Base-by-base conservation (phyloP, 257 asterid species). In the Vinca minor region DNA sequence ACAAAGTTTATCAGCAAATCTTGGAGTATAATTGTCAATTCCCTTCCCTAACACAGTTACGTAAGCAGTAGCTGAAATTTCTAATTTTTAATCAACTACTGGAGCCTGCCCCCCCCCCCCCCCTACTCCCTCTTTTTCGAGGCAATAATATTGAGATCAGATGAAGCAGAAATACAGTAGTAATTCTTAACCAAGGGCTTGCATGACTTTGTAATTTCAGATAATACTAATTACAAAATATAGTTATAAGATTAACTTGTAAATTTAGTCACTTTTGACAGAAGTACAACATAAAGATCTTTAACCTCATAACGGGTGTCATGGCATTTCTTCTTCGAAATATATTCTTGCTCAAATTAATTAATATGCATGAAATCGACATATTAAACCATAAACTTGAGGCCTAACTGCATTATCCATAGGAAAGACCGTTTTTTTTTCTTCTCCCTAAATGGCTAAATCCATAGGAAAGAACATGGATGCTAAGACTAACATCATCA, bases 401-500 rank as follows among this genome's bases (percentile, higher is more conserved):
- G 61, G 23, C 6, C 23, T 29, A 28, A 15, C 10, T 0, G 31
- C 36, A 12, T 2, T 4, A 13, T 59, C 49, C 20, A 23, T 3
- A 2, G 21, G 23, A 59, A 53, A 23, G 18, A 13, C n/a, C n/a
- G n/a, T n/a, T n/a, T n/a, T n/a, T n/a, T n/a, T n/a, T n/a, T n/a
- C n/a, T n/a, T n/a, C n/a, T n/a, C n/a, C n/a, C n/a, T n/a, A n/a
- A n/a, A n/a, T n/a, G n/a, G n/a, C n/a, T n/a, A 34, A 1, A 13
- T 59, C 49, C 20, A 23, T 3, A 2, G 21, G 23, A 59, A 53
- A 23, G 18, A 13, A 21, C 5, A 39, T 59, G 31, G 3, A 59
- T n/a, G 25, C 44, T n/a, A 54, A 47, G 69, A 50, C 72, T 52
- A 54, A 21, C 67, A 61, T 44, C 62, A 64, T 45, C 62, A 58